phyloP scores from a whole-genome alignment of 2,329 filamentous ascomycete genomes.

The Ceratocystiopsis brevicomis region DNA sequence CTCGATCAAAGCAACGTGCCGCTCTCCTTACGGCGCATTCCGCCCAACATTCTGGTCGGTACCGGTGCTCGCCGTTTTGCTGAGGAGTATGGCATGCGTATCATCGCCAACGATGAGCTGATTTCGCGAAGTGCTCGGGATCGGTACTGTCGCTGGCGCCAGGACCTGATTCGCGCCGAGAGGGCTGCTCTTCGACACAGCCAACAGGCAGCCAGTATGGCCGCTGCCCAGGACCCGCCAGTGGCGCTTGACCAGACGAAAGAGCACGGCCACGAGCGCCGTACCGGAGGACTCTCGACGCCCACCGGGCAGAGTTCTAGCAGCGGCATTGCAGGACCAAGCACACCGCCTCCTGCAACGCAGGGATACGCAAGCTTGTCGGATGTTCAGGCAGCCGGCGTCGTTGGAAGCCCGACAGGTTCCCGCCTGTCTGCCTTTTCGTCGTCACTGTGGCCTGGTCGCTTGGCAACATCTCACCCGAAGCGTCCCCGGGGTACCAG shows the following conservation, averaged over 20 bases:
- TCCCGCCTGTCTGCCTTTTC: too few relatives aligned
- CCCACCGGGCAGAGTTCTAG: too few relatives aligned
- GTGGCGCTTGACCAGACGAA: background rate
- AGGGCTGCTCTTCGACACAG: slow-evolving; percentile 7
- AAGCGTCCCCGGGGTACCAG: too few relatives aligned
- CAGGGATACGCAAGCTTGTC: too few relatives aligned
- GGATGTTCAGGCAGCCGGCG: too few relatives aligned
- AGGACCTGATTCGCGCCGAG: slow-evolving; percentile 39
- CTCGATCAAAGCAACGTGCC: slow-evolving; percentile 59
- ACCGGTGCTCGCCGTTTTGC: slow-evolving; percentile 79
- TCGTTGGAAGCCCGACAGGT: too few relatives aligned
- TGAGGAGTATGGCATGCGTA: slow-evolving; percentile 51
- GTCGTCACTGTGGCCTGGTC: too few relatives aligned
- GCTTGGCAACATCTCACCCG: too few relatives aligned
- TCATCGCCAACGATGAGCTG: slow-evolving; percentile 56
- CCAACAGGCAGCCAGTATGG: background rate
- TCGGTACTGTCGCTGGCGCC: slow-evolving; percentile 60
- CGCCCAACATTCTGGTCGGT: slow-evolving; percentile 79
- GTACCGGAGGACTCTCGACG: too few relatives aligned
- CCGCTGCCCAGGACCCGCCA: background rate
- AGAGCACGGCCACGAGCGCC: too few relatives aligned
- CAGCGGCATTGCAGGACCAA: too few relatives aligned
- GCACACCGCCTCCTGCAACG: too few relatives aligned
- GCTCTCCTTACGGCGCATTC: slow-evolving; percentile 71
- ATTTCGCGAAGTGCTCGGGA: slow-evolving; percentile 65